phyloP scores from a whole-genome alignment of 2,329 filamentous ascomycete species.

The Exserohilum turcica region DNA sequence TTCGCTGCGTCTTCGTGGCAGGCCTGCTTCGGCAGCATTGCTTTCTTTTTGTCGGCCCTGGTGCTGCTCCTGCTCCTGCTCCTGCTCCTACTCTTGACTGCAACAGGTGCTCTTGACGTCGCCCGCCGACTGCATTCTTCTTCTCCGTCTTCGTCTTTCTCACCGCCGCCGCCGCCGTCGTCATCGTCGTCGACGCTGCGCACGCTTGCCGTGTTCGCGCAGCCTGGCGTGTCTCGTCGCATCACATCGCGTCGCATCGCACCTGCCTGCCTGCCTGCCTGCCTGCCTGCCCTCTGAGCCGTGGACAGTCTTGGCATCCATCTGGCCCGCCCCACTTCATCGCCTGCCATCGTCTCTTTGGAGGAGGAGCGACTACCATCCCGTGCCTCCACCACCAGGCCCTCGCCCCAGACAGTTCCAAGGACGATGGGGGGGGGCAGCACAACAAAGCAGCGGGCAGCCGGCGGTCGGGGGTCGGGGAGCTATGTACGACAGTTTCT shows the following conservation, averaged over 20 bases:
- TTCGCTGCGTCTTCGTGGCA: slow-evolving; percentile 32
- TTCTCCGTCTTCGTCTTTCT: background rate
- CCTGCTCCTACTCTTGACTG: slow-evolving; percentile 31
- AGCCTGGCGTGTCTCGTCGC: slow-evolving; percentile 2
- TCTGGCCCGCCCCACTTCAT: slow-evolving; percentile 32
- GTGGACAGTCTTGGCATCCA: slow-evolving; percentile 24
- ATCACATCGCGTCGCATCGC: slow-evolving; percentile 22
- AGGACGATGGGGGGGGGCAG: slow-evolving; percentile 30
- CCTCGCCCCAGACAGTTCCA: slow-evolving; percentile 28
- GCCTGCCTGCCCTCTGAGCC: slow-evolving; percentile 26
- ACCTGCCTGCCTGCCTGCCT: too few relatives aligned
- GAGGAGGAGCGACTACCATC: slow-evolving; percentile 25
- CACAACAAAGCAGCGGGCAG: slow-evolving; percentile 32
- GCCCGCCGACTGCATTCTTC: slow-evolving; percentile 12
- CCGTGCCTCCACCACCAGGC: slow-evolving; percentile 10
- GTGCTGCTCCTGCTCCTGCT: slow-evolving; percentile 34
- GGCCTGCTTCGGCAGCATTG: slow-evolving; percentile 23
- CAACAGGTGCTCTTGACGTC: slow-evolving; percentile 24
- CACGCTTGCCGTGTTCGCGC: background rate
- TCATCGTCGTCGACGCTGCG: slow-evolving; percentile 4
- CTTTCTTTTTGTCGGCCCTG: slow-evolving; percentile 34
- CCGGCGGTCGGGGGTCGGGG: slow-evolving; percentile 32
- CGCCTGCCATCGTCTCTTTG: slow-evolving; percentile 30
- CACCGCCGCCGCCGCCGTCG: background rate
- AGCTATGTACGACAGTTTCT: slow-evolving; percentile 32